phyloP scores from a whole-genome alignment of 805 yeast genomes.

The Kregervanrija fluxuum region DNA sequence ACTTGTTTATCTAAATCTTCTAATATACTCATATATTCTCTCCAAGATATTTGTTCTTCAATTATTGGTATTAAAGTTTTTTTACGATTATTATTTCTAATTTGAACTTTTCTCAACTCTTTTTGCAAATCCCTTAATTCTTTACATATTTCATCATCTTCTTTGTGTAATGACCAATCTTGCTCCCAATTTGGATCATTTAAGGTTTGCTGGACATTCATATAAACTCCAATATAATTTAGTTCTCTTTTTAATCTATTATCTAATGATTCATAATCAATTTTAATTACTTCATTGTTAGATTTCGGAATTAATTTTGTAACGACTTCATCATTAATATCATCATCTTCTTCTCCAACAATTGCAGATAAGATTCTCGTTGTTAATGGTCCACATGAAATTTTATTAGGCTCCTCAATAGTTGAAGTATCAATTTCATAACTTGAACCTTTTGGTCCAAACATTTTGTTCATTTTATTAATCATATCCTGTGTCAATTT shows the following conservation, averaged over 20 bases:
- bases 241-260: slow-evolving; percentile 83
- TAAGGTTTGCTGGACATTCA: slow-evolving; percentile 44
- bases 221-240: slow-evolving; percentile 82
- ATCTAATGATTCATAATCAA: slow-evolving; percentile 62
- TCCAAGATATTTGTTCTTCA: slow-evolving; percentile 90
- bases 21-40: slow-evolving; percentile 80
- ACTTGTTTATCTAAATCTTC: slow-evolving; percentile 96
- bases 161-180: slow-evolving; percentile 74
- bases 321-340: slow-evolving; percentile 13
- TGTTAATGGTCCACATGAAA: slow-evolving; percentile 88
- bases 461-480: slow-evolving; percentile 14
- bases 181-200: slow-evolving; percentile 34
- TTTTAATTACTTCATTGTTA: slow-evolving; percentile 34
- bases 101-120: slow-evolving; percentile 53
- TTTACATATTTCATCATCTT: slow-evolving; percentile 89
- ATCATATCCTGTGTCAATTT: slow-evolving; percentile 19
- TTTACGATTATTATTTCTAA: slow-evolving; percentile 62
- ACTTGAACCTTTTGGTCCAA: slow-evolving; percentile 51
- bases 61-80: slow-evolving; percentile 59
- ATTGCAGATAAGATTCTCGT: slow-evolving; percentile 79
- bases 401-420: slow-evolving; percentile 56
- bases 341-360: slow-evolving; percentile 36
- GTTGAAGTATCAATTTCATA: slow-evolving; percentile 51
- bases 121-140: slow-evolving; percentile 72
- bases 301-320: slow-evolving; percentile 22